Conservation (phyloP, 345 rosid species). For the Sonneratia caseolaris region DNA sequence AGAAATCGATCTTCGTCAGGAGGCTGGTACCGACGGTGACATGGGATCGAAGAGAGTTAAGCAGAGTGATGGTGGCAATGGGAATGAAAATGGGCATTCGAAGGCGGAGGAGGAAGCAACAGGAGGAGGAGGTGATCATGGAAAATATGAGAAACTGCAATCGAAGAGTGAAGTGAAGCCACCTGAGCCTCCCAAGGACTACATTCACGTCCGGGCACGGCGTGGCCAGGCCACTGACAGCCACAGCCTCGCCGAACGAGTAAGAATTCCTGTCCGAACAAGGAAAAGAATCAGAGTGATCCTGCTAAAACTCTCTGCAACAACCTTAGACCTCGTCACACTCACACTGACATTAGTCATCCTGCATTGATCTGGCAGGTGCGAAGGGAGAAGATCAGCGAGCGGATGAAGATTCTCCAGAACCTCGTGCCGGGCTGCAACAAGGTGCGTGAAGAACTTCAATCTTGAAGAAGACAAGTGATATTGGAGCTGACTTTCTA, state of each 20-base stretch:
- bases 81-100: conserved; percentile 10
- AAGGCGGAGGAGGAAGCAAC: conserved; percentile 27
- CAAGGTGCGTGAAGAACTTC: conserved; percentile 19
- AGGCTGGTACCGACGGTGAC: conserved; percentile 23
- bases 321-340: too few relatives aligned
- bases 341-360: not conserved
- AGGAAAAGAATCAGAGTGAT: too few relatives aligned
- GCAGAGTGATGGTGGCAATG: conserved; percentile 16
- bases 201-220: conserved; percentile 81
- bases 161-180: conserved; percentile 14
- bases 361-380: conserved; percentile 13
- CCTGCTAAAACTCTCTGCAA: too few relatives aligned
- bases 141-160: conserved; percentile 15
- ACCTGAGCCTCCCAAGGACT: conserved; percentile 53
- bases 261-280: conserved; percentile 5
- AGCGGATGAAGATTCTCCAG: conserved; percentile 34
- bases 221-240: conserved; percentile 62
- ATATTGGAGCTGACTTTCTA: not conserved
- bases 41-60: conserved; percentile 26
- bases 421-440: conserved; percentile 51
- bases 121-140: conserved; percentile 6
- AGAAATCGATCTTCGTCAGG: conserved; percentile 19
- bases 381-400: conserved; percentile 51
- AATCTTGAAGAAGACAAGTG: not conserved
- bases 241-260: conserved; percentile 58